Base-by-base conservation (phyloP, 768 basidiomycete species). In the Sporobolomyces pararoseus region DNA sequence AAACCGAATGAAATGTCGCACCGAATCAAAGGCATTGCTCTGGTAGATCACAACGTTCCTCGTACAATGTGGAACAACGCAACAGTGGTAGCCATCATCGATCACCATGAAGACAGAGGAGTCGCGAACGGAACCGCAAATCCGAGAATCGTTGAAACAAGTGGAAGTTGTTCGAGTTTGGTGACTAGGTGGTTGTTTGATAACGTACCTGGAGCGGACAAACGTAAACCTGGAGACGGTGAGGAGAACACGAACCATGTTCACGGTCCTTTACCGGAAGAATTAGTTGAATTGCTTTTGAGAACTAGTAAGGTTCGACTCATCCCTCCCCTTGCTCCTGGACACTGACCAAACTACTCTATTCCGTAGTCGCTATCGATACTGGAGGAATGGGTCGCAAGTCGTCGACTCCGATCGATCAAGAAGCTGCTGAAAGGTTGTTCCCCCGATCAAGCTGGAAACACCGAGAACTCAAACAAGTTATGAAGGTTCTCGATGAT, bases 31-130 rank as follows among this genome's bases (percentile, higher is more conserved):
- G 73, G 73, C 9, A 68, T 74, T 46, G 60, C 66, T 4, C 63
- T 74, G 31, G 73, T 74, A 50, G 73, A 74, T 46, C 73, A 74
- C 69, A 74, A 74, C 47, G 66, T 71, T 2, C 66, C 69, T 4
- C 59, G 60, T 2, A 37, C 64, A 17, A 39, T 44, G 2, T 70
- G 69, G 69, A 19, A n/a, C 23, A 42, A 39, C 16, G 52, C 64
- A 5, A 9, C 47, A 2, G 52, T 70, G 12, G 52, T 63, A n/a
- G 68, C 63, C 13, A 68, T 69, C 62, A 54, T 70, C 25, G 65
- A 71, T 49, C 73, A 74, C 31, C 69, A 74, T 66, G 70, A 65
- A 1, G 73, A 70, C 50, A 58, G 55, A 29, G 63, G 69, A 0
- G 3, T 58, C 35, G 68, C 65, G 0, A 63, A 66, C 58, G 59